Evolutionary conservation across 2,329 filamentous ascomycete species (phyloP).

Genomic region (Acrocalymma vagum): DNA sequence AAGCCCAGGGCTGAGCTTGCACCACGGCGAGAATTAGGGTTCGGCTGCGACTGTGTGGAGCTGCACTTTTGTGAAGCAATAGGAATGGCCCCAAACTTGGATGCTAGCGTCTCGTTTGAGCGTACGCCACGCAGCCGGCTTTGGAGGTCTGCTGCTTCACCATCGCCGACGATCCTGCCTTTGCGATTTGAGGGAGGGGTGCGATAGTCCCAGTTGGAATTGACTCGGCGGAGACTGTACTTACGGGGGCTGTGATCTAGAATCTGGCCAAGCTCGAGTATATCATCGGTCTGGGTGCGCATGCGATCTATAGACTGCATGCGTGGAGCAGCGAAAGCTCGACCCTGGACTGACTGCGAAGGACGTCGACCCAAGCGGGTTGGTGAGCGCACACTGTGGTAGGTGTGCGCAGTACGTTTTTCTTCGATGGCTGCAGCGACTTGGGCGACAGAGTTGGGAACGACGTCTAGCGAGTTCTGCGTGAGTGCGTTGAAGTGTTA

Average conservation of each 20-base stretch:
- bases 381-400: constrained; percentile 31
- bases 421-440: constrained; percentile 65
- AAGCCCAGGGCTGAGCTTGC: constrained; percentile 41
- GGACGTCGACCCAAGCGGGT: constrained; percentile 41
- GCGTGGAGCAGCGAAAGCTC: constrained; percentile 61
- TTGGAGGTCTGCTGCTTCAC: constrained; percentile 39
- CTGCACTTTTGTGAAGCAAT: no score
- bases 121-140: constrained; percentile 35
- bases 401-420: constrained; percentile 47
- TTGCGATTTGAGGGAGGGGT: constrained; percentile 46
- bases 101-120: constrained; percentile 41
- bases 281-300: constrained; percentile 50
- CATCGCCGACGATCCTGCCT: constrained; percentile 38
- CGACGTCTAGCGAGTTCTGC: constrained; percentile 63
- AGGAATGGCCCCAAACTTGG: no score
- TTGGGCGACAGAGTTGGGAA: constrained; percentile 64
- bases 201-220: constrained; percentile 41
- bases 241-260: constrained; percentile 57
- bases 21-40: constrained; percentile 28
- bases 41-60: no score
- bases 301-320: constrained; percentile 60
- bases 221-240: constrained; percentile 34
- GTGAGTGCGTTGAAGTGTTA: constrained; percentile 12
- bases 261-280: constrained; percentile 50
- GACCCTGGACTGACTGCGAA: constrained; percentile 56